Evolutionary conservation across 306 rosid genomes (phyloP), one percentile per base, ranked within the genome.

Genomic region (Trichosanthes truncata): DNA sequence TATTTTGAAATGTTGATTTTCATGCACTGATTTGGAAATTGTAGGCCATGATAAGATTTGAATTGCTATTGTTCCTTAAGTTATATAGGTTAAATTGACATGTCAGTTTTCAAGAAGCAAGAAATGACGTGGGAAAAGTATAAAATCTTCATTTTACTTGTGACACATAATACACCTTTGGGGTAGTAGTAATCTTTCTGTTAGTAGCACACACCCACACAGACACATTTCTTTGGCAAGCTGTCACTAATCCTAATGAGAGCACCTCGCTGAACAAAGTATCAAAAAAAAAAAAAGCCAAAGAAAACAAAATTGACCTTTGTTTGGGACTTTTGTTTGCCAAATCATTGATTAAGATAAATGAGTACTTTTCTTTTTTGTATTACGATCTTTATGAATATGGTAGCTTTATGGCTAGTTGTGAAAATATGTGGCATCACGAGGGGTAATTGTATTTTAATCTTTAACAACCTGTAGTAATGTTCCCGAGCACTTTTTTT

Each of bases 1-100:
- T 77, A 55, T 21, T 43, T 57, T 53, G 38, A 38, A 33, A 51
- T 35, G 60, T 53, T 36, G 26, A 21, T 29, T 74, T 15, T 61
- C 31, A 26, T 81, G 14, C 25, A n/a, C 66, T 21, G 65, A 33
- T 45, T 35, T 33, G 15, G 60, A 23, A 23, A 21, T 25, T 62
- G 15, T 45, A 12, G 11, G 68, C 13, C n/a, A 18, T 55, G 36
- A 61, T 56, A 29, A 66, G 62, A 60, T 87, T 85, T 79, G 73
- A 80, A 76, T 33, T 56, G 80, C 41, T 80, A 65, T 33, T 35
- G 7, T n/a, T 26, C 9, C 79, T 3, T 29, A 31, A 52, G 29
- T 53, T 72, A 25, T 31, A 8, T n/a, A n/a, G 52, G 52, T 68
- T 40, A 68, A 38, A 10, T 68, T 68, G 75, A n/a, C 35, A 10